Evolutionary conservation across 2,329 filamentous ascomycete genomes (phyloP), one percentile per base, ranked within the genome.

Genomic region (Tolypocladium inflatum): DNA sequence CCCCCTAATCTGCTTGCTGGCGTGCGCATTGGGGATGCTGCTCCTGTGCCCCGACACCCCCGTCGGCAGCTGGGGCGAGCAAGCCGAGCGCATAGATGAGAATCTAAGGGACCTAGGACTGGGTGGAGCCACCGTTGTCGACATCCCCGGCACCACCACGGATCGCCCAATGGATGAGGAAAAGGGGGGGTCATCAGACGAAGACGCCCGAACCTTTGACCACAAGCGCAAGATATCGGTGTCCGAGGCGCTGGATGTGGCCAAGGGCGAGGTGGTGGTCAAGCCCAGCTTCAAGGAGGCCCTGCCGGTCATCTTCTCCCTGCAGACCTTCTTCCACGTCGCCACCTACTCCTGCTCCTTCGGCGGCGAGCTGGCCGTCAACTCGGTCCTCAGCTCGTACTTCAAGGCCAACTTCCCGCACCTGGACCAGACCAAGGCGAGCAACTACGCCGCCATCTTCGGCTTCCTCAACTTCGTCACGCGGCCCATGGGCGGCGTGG

Each of bases 1-100:
- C 7, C 91, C 91, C 0, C 88, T 94, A 60, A 82, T 92, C 64
- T 81, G 93, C 63, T 87, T 93, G 69, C 78, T 87, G 15, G 67
- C 72, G 30, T 83, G 85, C 8, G 89, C 86, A 15, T 65, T 89
- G n/a, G 74, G 78, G 19, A 86, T 96, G 74, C 72, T 95, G 4
- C 68, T 91, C 30, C 74, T 90, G 17, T 92, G 89, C 66, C 84
- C 89, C 2, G 91, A 97, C 67, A 92, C 90, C 0, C 91, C 91
- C 0, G 88, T 84, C 0, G 91, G 92, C 39, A 85, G 84, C 63
- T 96, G 91, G 91, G 81, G 82, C 8, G 87, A 93, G 43, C 84
- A 90, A 37, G 79, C 84, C 55, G 74, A 82, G 50, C 80, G 79
- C 61, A 78, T 81, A 1, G 75, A 82, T 57, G 78, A 81, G 62